phyloP scores from a whole-genome alignment of 176 grass and related monocot species.

The Oryza coarctata region DNA sequence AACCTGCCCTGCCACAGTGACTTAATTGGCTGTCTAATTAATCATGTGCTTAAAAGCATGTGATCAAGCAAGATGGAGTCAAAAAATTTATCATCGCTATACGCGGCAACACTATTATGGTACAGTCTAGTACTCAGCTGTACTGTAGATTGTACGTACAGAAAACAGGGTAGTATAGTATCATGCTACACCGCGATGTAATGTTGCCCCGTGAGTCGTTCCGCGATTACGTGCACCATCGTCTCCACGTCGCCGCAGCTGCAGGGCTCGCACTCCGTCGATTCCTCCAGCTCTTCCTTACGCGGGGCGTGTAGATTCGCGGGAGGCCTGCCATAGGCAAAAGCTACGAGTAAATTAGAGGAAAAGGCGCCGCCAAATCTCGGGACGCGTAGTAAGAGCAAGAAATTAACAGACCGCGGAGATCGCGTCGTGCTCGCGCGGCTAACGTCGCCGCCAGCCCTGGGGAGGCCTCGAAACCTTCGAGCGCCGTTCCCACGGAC shows the following conservation, averaged over 20 bases:
- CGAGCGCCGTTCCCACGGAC: slow-evolving; percentile 9
- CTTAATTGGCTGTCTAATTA: neutral
- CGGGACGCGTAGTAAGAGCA: neutral
- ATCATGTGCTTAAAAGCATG: neutral
- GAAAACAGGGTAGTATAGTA: too few species aligned
- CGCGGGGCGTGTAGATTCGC: neutral
- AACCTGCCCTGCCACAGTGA: neutral
- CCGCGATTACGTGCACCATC: too few species aligned
- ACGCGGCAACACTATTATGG: too few species aligned
- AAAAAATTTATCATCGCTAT: neutral
- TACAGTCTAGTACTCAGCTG: too few species aligned
- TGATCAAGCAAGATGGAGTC: too few species aligned
- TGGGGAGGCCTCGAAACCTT: neutral
- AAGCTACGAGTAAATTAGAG: neutral
- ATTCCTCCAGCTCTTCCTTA: too few species aligned
- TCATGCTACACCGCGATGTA: too few species aligned
- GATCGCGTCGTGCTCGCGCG: neutral
- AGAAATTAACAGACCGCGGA: neutral
- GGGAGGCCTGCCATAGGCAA: neutral
- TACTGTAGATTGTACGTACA: too few species aligned
- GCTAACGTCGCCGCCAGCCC: neutral
- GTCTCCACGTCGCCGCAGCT: too few species aligned
- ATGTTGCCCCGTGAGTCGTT: too few species aligned
- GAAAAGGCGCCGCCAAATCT: neutral
- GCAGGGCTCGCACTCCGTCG: too few species aligned